phyloP scores from a whole-genome alignment of 139 green algal species.

The Picochlorum sp. region DNA sequence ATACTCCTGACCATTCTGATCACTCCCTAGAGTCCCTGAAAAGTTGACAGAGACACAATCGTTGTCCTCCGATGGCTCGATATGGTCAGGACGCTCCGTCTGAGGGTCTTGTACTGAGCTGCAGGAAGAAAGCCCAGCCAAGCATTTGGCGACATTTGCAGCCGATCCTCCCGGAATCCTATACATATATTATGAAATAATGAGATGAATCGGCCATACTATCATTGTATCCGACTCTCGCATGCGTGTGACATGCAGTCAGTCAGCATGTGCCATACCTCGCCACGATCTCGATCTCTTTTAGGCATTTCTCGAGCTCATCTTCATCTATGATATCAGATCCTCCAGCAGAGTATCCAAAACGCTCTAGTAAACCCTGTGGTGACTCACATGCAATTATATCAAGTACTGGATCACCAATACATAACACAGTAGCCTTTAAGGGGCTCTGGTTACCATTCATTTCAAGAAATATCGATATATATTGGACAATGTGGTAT shows the following conservation, averaged over 20 bases:
- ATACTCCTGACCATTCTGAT: constrained; percentile 49
- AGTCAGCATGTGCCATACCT: constrained; percentile 11
- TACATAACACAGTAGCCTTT: not conserved
- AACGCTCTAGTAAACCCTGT: not conserved
- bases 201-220: not conserved
- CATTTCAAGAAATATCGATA: too few relatives aligned
- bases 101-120: too few relatives aligned
- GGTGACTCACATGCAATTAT: constrained; percentile 15
- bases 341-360: constrained; percentile 15
- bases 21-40: constrained; percentile 62
- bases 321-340: constrained; percentile 13
- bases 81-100: too few relatives aligned
- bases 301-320: constrained; percentile 19
- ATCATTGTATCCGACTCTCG: too few relatives aligned
- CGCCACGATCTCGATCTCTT: constrained; percentile 11
- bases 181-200: not conserved
- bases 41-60: constrained; percentile 10
- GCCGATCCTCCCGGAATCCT: constrained; percentile 61
- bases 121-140: constrained; percentile 17
- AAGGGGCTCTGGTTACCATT: not conserved
- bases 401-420: constrained; percentile 24
- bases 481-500: too few relatives aligned
- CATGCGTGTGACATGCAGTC: too few relatives aligned
- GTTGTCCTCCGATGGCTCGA: not conserved
- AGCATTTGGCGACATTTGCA: constrained; percentile 59